These are phyloP conservation scores for Volvox carteri DNA, from an alignment of 163 green algal genomes.

Conservation along the genomic window DNA sequence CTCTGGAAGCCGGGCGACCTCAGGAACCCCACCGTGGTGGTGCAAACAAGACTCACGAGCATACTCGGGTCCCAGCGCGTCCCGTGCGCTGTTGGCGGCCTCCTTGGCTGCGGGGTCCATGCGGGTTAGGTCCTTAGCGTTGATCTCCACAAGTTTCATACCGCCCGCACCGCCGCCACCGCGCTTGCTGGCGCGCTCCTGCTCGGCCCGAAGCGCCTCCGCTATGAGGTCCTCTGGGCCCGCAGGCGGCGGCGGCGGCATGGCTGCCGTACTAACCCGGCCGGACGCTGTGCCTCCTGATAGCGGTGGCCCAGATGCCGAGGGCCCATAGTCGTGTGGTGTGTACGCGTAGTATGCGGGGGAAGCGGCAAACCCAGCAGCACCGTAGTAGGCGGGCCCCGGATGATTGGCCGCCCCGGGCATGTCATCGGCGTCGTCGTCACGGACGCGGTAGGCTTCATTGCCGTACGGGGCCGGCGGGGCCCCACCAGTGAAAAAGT, in stretches of 20 bases:
- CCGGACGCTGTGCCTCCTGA: not conserved
- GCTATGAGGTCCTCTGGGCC: slow-evolving; percentile 55
- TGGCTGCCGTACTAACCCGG: not conserved
- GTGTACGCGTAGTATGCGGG: not conserved
- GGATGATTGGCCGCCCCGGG: not conserved
- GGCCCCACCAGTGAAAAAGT: slow-evolving; percentile 4
- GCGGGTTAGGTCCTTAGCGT: slow-evolving; percentile 66
- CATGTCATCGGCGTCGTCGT: not conserved
- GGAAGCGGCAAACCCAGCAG: too few relatives aligned
- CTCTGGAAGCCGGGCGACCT: too few relatives aligned
- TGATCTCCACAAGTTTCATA: slow-evolving; percentile 65
- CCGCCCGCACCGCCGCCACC: not conserved
- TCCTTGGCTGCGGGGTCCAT: slow-evolving; percentile 67
- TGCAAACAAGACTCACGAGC: slow-evolving; percentile 58
- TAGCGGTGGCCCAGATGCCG: not conserved
- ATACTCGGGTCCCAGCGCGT: slow-evolving; percentile 77
- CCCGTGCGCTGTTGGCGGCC: slow-evolving; percentile 60
- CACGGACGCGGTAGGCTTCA: slow-evolving; percentile 25
- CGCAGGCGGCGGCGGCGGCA: not conserved
- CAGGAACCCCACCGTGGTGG: too few relatives aligned
- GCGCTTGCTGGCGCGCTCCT: slow-evolving; percentile 58
- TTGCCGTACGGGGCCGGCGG: not conserved
- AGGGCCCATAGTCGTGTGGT: not conserved
- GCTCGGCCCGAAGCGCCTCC: slow-evolving; percentile 67
- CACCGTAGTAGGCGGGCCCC: not conserved